Conservation (phyloP, 1,284 basidiomycete species). For the Albatrellus sp. region DNA sequence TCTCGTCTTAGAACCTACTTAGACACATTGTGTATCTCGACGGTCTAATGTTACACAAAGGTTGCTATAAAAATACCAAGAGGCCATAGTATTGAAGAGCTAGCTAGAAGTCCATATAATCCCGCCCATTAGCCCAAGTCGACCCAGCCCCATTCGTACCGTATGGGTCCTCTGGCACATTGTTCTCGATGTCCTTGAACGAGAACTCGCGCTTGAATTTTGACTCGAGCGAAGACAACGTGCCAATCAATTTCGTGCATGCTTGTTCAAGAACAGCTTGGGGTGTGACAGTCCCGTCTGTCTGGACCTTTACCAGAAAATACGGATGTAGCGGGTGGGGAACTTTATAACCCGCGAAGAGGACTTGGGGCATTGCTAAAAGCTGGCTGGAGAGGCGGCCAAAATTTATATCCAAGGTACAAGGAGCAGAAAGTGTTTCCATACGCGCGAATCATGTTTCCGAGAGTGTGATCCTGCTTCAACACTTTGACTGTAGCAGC, state of each 20-base stretch:
- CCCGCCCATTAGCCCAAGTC: constrained; percentile 30
- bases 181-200: constrained; percentile 53
- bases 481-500: constrained; percentile 89
- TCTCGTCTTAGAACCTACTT: too few relatives aligned
- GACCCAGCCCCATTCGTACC: constrained; percentile 28
- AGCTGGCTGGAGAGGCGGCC: constrained; percentile 53
- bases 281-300: constrained; percentile 80
- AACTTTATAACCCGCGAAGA: constrained; percentile 97
- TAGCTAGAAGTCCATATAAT: constrained; percentile 56
- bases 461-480: constrained; percentile 96
- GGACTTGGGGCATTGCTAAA: constrained; percentile 70
- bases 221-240: constrained; percentile 51
- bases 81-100: background rate
- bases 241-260: constrained; percentile 73
- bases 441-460: constrained; percentile 90
- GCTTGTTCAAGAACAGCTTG: constrained; percentile 78
- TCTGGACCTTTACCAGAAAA: constrained; percentile 92
- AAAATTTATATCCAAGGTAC: background rate
- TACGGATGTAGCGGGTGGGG: constrained; percentile 93
- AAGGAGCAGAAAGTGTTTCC: constrained; percentile 20
- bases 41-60: too few relatives aligned
- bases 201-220: constrained; percentile 73
- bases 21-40: too few relatives aligned
- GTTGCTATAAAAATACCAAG: background rate
- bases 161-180: constrained; percentile 46